Percentiles rank a stretch among this genome's conserved stretches.
Evolutionary conservation across 305 asterid genomes (phyloP).

Genomic region (Solanum hybrid): DNA sequence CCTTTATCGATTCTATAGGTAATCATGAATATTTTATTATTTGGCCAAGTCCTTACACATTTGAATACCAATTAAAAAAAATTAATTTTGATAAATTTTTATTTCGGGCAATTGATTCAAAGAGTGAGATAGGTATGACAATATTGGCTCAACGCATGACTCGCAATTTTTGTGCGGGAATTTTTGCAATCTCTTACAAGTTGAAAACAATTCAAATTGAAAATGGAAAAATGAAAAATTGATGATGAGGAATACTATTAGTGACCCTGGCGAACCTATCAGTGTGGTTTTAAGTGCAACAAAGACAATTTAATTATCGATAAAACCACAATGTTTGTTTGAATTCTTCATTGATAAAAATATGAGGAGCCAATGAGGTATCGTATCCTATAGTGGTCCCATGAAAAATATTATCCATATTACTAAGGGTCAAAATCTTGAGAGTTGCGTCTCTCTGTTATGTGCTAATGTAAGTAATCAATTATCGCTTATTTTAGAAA

Average conservation of each 20-base stretch:
- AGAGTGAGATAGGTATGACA: not conserved
- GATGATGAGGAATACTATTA: conserved; percentile 44
- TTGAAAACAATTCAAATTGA: not conserved
- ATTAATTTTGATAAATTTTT: not conserved
- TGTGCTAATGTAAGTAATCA: not conserved
- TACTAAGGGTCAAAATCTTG: not conserved
- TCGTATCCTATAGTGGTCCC: not conserved
- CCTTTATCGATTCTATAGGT: not conserved
- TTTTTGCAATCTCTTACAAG: not conserved
- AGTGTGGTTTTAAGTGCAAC: conserved; percentile 10
- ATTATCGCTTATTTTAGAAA: not conserved
- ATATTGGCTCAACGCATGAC: not conserved
- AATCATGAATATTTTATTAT: not conserved
- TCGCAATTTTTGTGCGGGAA: not conserved
- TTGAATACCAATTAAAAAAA: not conserved
- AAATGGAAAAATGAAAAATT: conserved; percentile 5
- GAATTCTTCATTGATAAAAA: not conserved
- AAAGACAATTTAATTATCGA: not conserved
- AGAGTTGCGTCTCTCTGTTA: not conserved
- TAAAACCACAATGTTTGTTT: not conserved
- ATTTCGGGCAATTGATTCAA: not conserved
- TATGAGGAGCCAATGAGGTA: not conserved
- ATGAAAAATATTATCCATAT: not conserved
- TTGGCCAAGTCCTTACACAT: not conserved
- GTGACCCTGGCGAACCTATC: conserved; percentile 29